Conservation (phyloP, 1,139 yeast genomes). For the Waltiozyma solani region DNA sequence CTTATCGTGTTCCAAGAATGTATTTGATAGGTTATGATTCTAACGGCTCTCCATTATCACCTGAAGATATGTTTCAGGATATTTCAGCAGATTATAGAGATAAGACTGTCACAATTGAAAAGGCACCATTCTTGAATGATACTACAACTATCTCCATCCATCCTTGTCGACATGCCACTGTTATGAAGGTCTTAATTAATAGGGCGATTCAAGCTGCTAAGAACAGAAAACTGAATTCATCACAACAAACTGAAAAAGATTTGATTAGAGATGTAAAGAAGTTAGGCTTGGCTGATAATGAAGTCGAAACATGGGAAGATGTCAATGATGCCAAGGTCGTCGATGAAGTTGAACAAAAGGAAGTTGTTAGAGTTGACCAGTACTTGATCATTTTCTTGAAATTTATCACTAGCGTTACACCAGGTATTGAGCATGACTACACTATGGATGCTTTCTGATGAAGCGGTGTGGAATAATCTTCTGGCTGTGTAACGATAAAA, state of each 20-base stretch:
- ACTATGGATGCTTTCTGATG: constrained; percentile 60
- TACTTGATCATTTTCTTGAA: constrained; percentile 82
- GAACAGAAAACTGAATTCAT: constrained; percentile 21
- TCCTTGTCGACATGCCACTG: constrained; percentile 93
- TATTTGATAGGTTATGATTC: constrained; percentile 81
- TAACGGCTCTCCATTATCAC: constrained; percentile 78
- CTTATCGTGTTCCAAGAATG: constrained; percentile 92
- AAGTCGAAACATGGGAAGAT: constrained; percentile 39
- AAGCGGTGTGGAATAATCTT: too few species aligned
- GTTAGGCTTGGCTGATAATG: constrained; percentile 32
- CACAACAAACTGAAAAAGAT: constrained; percentile 18
- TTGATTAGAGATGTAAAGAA: constrained; percentile 30
- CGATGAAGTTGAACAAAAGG: constrained; percentile 27
- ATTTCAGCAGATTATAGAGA: constrained; percentile 85
- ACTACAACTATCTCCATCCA: constrained; percentile 87
- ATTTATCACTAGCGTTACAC: constrained; percentile 93
- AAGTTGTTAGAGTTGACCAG: constrained; percentile 75
- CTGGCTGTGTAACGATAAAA: too few species aligned
- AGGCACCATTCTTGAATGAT: constrained; percentile 72
- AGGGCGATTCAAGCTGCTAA: constrained; percentile 42
- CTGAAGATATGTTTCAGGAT: constrained; percentile 91
- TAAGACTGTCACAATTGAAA: constrained; percentile 94
- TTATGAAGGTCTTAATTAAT: constrained; percentile 81
- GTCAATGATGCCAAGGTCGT: constrained; percentile 16
- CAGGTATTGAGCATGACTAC: constrained; percentile 94